These are phyloP conservation scores for Kurtzmaniella quercitrusa DNA, from an alignment of 1,139 yeast species.

Conservation along the genomic window DNA sequence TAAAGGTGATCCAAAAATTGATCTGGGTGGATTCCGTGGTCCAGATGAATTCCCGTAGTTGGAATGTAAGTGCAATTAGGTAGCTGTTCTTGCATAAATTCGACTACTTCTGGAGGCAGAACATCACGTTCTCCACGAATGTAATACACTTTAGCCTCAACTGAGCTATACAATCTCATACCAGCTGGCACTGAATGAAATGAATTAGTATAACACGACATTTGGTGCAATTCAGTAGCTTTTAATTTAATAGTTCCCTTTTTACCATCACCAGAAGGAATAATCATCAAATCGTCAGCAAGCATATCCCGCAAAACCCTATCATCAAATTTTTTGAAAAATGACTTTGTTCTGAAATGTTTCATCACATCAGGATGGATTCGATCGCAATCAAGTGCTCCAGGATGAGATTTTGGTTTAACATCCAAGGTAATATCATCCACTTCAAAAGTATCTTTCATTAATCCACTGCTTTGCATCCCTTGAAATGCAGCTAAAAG, in stretches of 20 bases:
- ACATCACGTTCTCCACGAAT: constrained; percentile 38
- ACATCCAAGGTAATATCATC: constrained; percentile 5
- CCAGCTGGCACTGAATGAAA: constrained; percentile 21
- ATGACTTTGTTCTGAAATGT: constrained; percentile 37
- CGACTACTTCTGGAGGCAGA: constrained; percentile 29
- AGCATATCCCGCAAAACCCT: constrained; percentile 35
- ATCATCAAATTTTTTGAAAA: constrained; percentile 40
- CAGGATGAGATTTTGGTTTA: not conserved
- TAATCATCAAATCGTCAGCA: constrained; percentile 19
- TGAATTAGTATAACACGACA: constrained; percentile 39
- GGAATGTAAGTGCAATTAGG: constrained; percentile 12
- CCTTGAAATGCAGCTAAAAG: constrained; percentile 8
- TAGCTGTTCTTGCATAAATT: constrained; percentile 13
- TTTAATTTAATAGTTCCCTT: constrained; percentile 22
- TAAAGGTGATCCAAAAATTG: constrained; percentile 20
- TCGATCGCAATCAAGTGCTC: constrained; percentile 5
- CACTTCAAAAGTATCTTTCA: constrained; percentile 8
- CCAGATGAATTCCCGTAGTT: constrained; percentile 42
- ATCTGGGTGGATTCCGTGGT: constrained; percentile 47
- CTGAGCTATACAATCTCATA: constrained; percentile 20
- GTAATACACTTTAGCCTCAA: constrained; percentile 38
- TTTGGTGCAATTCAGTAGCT: constrained; percentile 34
- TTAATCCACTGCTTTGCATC: constrained; percentile 9
- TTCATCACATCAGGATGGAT: constrained; percentile 24
- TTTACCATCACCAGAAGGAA: constrained; percentile 17